Evolutionary conservation across 225 moss, liverwort and hornwort genomes (phyloP).

Genomic region (Bryoerythrophyllum caledonicum): DNA sequence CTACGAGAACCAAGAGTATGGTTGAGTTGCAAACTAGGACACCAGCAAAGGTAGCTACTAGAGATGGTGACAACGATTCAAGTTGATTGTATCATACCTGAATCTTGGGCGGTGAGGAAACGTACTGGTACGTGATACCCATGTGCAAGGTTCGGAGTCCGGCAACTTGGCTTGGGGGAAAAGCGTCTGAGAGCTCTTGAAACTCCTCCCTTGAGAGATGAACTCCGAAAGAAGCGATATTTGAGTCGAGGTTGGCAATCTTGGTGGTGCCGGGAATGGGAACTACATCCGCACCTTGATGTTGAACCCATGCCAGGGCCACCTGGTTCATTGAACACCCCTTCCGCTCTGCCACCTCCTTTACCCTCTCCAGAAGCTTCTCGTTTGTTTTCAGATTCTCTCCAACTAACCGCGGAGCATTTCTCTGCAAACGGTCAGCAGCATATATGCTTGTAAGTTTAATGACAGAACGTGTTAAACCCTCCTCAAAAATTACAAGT

Average conservation of each 20-base stretch:
- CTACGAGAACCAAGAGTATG: too few species aligned
- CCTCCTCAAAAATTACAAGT: not conserved
- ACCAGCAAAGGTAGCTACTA: too few species aligned
- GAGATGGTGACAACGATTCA: too few species aligned
- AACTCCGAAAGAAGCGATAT: constrained; percentile 46
- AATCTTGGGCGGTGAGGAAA: constrained; percentile 33
- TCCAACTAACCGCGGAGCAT: constrained; percentile 29
- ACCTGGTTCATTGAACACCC: constrained; percentile 38
- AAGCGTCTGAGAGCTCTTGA: constrained; percentile 50
- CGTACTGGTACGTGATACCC: constrained; percentile 36
- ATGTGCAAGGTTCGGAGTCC: constrained; percentile 38
- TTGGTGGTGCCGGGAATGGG: constrained; percentile 55
- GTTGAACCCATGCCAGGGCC: constrained; percentile 45
- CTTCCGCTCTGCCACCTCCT: constrained; percentile 32
- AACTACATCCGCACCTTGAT: constrained; percentile 36
- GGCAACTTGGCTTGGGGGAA: constrained; percentile 42
- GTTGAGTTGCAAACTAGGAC: too few species aligned
- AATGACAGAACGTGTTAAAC: not conserved
- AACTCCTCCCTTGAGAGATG: constrained; percentile 47
- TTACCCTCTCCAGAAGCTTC: constrained; percentile 37
- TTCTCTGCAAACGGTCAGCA: constrained; percentile 28
- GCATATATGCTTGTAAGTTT: not conserved
- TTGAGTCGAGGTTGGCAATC: constrained; percentile 55
- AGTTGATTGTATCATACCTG: constrained; percentile 2
- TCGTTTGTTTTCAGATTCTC: constrained; percentile 38